Base-by-base conservation (phyloP, 2,329 filamentous ascomycete genomes). In the Hyphodiscus sp. region DNA sequence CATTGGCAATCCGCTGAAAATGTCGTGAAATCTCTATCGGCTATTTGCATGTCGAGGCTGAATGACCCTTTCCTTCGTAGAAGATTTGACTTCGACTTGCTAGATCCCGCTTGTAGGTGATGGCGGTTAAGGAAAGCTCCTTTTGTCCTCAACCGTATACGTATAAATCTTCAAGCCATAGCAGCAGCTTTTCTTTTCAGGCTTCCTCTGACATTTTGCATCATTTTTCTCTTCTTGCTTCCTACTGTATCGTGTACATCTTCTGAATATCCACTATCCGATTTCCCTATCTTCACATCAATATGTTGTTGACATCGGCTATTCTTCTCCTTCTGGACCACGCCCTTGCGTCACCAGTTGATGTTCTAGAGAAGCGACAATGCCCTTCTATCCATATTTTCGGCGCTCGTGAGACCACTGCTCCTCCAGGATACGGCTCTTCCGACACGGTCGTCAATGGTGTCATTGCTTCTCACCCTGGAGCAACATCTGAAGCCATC, bases 401-500 rank as follows among this genome's bases (percentile, higher is more conserved):
- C 52, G 76, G 76, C 19, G 76, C 76, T 5, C 73, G 76, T 26
- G 76, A 78, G 63, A 79, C 76, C 4, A 76, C 74, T 0, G 75
- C 62, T 8, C 53, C 73, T 1, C 58, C 70, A 7, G 80, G 80
- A 1, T 82, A 76, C 57, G 80, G 80, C 9, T 74, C 76, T 0
- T 70, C 76, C 1, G 69, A 70, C 20, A 72, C 72, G 0, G 71
- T 82, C 13, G 75, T 83, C 19, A 73, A 81, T 58, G 67, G 73
- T 52, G 72, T 82, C 42, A 66, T 74, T 2, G 66, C 64, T 30
- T 72, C 75, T 2, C 75, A 79, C 58, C 61, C 76, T 0, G 79
- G 77, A 0, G 68, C 78, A 0, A 81, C 77, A 0, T 69, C 78
- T 1, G 79, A 81, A 57, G 75, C 79, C 18, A 81, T 83, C 57